A percentile compares a stretch with the other conserved stretches of the same genome.
phyloP scores from a whole-genome alignment of 176 grass and related monocot species.

The Carex pumila region DNA sequence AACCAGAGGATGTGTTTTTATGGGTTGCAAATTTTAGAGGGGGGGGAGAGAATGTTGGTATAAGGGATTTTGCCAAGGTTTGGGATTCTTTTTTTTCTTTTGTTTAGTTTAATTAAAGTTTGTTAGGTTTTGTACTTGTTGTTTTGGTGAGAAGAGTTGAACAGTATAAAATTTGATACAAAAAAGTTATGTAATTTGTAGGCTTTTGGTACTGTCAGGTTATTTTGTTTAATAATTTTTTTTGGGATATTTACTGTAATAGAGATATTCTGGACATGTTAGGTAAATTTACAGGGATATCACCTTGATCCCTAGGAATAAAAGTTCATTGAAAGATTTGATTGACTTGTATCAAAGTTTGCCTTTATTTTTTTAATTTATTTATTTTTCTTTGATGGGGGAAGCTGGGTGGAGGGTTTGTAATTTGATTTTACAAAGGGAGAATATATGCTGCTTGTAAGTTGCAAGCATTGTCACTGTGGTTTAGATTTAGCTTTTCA shows the following conservation, averaged over 20 bases:
- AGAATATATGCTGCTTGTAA: conserved; percentile 21
- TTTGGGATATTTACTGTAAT: conserved; percentile 20
- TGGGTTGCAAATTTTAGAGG: conserved; percentile 23
- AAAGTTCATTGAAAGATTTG: conserved; percentile 19
- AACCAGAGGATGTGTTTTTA: conserved; percentile 22
- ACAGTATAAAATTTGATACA: conserved; percentile 26
- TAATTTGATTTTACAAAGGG: conserved; percentile 14
- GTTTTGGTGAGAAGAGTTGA: conserved; percentile 26
- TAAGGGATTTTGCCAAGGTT: conserved; percentile 20
- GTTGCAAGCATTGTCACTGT: conserved; percentile 22
- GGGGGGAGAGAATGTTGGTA: neutral
- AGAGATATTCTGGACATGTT: conserved; percentile 21
- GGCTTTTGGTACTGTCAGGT: conserved; percentile 25
- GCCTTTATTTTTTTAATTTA: neutral
- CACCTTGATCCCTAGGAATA: conserved; percentile 22
- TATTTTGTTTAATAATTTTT: conserved; percentile 22
- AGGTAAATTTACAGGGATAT: conserved; percentile 24
- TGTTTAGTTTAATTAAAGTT: conserved; percentile 23
- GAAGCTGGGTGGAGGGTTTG: neutral
- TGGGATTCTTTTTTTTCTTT: conserved; percentile 6
- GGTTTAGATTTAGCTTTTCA: conserved; percentile 12
- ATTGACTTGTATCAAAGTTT: conserved; percentile 14
- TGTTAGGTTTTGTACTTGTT: conserved; percentile 23
- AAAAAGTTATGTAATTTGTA: conserved; percentile 23
- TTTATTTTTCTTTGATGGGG: neutral